Percentiles rank a stretch among this genome's conserved stretches.
These are phyloP conservation scores for Hypoxylon sp. DNA, from an alignment of 2,329 filamentous ascomycete species.

Conservation along the genomic window DNA sequence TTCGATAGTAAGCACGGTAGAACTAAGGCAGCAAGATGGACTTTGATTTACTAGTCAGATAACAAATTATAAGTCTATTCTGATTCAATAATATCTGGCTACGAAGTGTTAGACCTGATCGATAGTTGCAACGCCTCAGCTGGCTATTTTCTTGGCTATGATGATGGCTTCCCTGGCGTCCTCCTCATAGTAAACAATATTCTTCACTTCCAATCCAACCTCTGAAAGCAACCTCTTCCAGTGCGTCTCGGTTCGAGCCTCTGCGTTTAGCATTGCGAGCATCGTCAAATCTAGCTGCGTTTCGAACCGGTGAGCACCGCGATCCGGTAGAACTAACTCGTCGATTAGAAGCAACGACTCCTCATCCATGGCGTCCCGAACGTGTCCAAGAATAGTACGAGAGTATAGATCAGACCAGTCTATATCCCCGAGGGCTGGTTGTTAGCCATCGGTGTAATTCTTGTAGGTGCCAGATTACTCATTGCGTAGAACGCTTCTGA, in stretches of 20 bases:
- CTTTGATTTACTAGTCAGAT: no score
- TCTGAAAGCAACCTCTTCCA: slow-evolving; percentile 31
- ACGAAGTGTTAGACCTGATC: neutral
- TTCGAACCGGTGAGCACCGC: slow-evolving; percentile 31
- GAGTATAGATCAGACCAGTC: slow-evolving; percentile 36
- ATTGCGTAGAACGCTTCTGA: slow-evolving; percentile 37
- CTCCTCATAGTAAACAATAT: slow-evolving; percentile 35
- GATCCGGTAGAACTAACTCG: slow-evolving; percentile 33
- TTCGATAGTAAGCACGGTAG: no score
- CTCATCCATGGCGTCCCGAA: slow-evolving; percentile 32
- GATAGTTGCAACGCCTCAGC: neutral
- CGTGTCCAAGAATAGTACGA: slow-evolving; percentile 24
- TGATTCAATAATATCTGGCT: no score
- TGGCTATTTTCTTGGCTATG: slow-evolving; percentile 30
- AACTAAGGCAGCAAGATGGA: no score
- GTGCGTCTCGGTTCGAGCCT: slow-evolving; percentile 31
- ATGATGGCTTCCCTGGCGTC: slow-evolving; percentile 36
- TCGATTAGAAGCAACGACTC: slow-evolving; percentile 32
- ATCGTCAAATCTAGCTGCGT: slow-evolving; percentile 37
- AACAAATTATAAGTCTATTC: no score
- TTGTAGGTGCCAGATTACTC: neutral
- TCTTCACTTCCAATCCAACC: slow-evolving; percentile 28
- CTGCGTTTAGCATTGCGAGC: slow-evolving; percentile 39
- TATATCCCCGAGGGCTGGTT: neutral
- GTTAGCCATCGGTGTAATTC: slow-evolving; percentile 5